Evolutionary conservation across 768 basidiomycete genomes (phyloP), one percentile per base, ranked within the genome.

Genomic region (Melanogaster broomeanus): DNA sequence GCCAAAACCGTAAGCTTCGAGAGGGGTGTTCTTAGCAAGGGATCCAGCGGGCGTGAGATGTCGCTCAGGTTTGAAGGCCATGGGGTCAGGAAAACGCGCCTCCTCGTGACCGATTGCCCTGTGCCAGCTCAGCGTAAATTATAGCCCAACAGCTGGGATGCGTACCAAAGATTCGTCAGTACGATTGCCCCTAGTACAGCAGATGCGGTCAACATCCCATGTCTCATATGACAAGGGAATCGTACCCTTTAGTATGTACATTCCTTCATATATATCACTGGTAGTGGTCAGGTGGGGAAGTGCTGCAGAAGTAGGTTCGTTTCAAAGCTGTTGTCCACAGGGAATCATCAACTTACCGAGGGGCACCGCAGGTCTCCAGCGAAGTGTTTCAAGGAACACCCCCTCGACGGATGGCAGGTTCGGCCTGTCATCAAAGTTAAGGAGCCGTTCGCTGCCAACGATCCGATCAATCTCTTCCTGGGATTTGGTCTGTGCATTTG

Each of bases 1-100:
- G 42, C 63, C 65, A 46, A 69, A 67, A 27, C 63, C 57, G 22
- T 63, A 69, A 8, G 22, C 5, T 3, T 45, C 24, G 7, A 28
- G 27, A 1, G 22, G 15, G 6, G 38, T 24, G 5, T 34, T 57
- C n/a, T 58, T 51, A 1, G 33, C 35, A 10, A 65, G 45, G 11
- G 38, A 45, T 19, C 65, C 67, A 0, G 45, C 13, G 1, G 55
- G 3, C 9, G 55, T 57, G 12, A 86, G 60, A 67, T 80, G 82
- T 33, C 84, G 73, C 53, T 83, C 80, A 7, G 85, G 84, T 22
- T 74, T 71, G 67, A 84, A 84, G 7, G 58, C 56, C 49, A 74
- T 73, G 5, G 84, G 77, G 30, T 84, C 73, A 8, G 77, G 75
- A 64, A 82, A 86, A 34, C 71, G 67, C 3, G 58, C 62, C 47